Conservation (phyloP, 176 grass and related monocot species). For the Bolboschoenus planiculmis region DNA sequence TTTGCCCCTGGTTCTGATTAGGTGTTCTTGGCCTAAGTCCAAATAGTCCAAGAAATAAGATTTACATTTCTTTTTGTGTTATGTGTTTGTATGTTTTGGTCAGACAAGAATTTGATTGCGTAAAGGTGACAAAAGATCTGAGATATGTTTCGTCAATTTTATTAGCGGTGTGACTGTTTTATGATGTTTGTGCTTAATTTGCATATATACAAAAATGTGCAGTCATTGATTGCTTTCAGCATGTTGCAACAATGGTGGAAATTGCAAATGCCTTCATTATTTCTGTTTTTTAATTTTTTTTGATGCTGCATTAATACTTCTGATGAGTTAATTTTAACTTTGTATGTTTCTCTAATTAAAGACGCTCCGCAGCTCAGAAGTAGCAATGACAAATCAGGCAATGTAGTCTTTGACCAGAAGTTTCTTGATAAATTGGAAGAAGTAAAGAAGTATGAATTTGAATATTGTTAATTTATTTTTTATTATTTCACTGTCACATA, state of each 20-base stretch:
- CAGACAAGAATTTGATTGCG: background rate
- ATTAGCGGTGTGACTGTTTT: background rate
- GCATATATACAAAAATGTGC: too few species aligned
- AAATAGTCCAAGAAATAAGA: background rate
- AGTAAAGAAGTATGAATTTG: conserved; percentile 34
- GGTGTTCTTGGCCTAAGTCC: background rate
- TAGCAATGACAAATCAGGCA: conserved; percentile 12
- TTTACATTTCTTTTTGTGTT: background rate
- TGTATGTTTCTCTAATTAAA: conserved; percentile 23
- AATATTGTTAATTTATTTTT: background rate
- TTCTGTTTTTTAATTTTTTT: background rate
- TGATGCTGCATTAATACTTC: background rate
- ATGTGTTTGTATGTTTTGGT: background rate
- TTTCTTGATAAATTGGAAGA: conserved; percentile 43
- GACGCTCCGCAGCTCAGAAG: conserved; percentile 22
- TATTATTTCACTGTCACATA: background rate
- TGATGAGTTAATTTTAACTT: background rate
- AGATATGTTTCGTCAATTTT: background rate
- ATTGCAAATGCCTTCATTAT: background rate
- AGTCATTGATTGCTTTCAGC: background rate
- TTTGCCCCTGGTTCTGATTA: background rate
- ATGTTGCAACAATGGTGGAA: background rate
- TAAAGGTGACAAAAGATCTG: background rate
- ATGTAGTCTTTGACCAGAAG: conserved; percentile 29
- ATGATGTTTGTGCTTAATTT: background rate